Evolutionary conservation across 179 eudicot genomes (phyloP).

Genomic region (Gypsophila paniculata): DNA sequence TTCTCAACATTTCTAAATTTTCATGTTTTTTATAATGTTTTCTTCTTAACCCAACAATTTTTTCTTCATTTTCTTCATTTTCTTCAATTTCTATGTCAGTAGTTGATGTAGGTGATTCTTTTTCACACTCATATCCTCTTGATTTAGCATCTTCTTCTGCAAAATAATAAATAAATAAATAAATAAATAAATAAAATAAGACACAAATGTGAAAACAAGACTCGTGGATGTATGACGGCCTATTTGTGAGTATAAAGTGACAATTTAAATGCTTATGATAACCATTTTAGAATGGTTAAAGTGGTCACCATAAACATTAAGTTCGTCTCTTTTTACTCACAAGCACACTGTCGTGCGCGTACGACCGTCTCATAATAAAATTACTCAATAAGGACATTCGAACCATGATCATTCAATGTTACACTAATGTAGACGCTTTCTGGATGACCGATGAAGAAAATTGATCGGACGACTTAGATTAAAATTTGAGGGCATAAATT

Average conservation of each 20-base stretch:
- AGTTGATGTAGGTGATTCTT: conserved; percentile 25
- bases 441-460: neutral
- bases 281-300: too few relatives aligned
- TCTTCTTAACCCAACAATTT: conserved; percentile 22
- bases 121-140: conserved; percentile 32
- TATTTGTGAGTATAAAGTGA: too few relatives aligned
- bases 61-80: conserved; percentile 25
- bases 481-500: neutral
- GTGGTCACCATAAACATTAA: too few relatives aligned
- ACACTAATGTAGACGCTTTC: neutral
- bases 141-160: conserved; percentile 41
- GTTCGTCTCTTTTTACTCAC: too few relatives aligned
- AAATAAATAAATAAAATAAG: too few relatives aligned
- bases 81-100: conserved; percentile 4
- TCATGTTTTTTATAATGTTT: conserved; percentile 24
- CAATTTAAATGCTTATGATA: too few relatives aligned
- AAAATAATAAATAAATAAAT: neutral
- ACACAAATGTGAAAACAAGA: too few relatives aligned
- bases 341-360: too few relatives aligned
- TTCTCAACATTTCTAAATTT: conserved; percentile 30
- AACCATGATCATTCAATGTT: neutral
- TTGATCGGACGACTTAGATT: neutral
- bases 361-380: too few relatives aligned
- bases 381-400: too few relatives aligned
- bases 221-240: too few relatives aligned